Base-by-base conservation (phyloP, 768 basidiomycete genomes). In the Paxillus rubicundulus region DNA sequence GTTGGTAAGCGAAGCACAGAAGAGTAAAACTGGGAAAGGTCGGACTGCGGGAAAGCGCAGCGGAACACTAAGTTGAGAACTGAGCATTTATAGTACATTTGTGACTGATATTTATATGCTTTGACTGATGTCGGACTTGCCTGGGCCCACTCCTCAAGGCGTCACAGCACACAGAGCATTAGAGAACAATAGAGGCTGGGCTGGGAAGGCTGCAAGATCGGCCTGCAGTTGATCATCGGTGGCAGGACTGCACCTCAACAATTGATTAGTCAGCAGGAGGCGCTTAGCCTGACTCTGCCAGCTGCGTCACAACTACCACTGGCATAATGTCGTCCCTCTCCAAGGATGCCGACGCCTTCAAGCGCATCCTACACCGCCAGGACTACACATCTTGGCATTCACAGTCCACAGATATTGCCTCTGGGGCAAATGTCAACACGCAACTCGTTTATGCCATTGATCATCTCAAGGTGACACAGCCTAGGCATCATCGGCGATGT, bases 1-100 rank as follows among this genome's bases (percentile, higher is more conserved):
- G 65, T 74, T 97, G 45, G 92, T 97, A n/a, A 84, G 84, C 39
- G 92, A 96, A 69, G 93, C 94, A 32, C 89, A 91, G 65, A 91
- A 88, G 69, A 77, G 84, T 49, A 90, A 89, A 63, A 82, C 82
- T 7, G 81, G 82, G 14, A 88, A 85, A 59, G 74, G 73, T 54
- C 72, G 73, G 56, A 64, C 71, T 55, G 72, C 77, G 28, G 60
- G 66, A 57, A 76, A 77, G 55, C 75, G 81, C 58, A 78, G 79
- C 47, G 81, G 77, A 60, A 77, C 77, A 24, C 71, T 77, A 61
- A 71, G 64, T 44, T 71, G 50, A 61, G 18, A 38, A 32, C 30
- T 41, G 14, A 32, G 24, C 24, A 43, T 18, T 54, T 33, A 38
- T 45, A 30, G 27, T 27, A 40, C 30, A 18, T n/a, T 21, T 20